phyloP scores from a whole-genome alignment of 1,139 yeast species.

The Scheffersomyces titani region DNA sequence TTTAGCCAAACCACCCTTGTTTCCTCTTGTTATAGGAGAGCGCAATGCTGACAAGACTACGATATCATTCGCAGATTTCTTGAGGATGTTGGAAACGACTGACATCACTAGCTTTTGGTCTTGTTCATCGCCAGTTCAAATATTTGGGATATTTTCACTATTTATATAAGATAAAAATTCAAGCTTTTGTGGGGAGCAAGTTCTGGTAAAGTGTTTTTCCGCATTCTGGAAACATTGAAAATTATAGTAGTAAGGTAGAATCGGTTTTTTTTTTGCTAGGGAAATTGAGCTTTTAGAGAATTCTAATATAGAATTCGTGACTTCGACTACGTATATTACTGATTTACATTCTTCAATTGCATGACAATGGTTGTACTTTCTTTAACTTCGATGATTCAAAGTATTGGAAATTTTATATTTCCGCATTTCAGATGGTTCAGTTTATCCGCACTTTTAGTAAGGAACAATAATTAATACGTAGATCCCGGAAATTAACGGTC shows the following conservation, averaged over 20 bases:
- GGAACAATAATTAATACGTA: background rate
- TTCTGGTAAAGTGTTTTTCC: background rate
- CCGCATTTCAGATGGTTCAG: background rate
- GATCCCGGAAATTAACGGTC: background rate
- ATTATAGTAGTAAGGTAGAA: background rate
- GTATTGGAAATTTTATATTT: background rate
- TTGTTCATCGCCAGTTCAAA: background rate
- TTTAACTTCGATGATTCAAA: background rate
- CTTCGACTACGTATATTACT: background rate
- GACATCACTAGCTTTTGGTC: background rate
- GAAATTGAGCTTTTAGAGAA: background rate
- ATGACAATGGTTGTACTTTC: background rate
- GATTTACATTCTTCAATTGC: background rate
- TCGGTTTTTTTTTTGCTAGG: background rate
- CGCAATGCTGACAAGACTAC: slow-evolving; percentile 38
- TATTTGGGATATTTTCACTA: background rate
- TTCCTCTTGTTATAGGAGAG: slow-evolving; percentile 36
- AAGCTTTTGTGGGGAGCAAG: background rate
- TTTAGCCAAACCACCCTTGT: slow-evolving; percentile 37
- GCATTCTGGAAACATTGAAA: background rate
- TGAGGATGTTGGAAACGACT: slow-evolving; percentile 8
- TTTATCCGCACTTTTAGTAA: background rate
- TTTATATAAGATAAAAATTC: background rate
- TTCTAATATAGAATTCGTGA: background rate
- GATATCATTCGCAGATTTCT: slow-evolving; percentile 32